Evolutionary conservation across 2,329 filamentous ascomycete species (phyloP), one percentile per base, ranked within the genome.

Genomic region (Paracoccidioides brasiliensis): DNA sequence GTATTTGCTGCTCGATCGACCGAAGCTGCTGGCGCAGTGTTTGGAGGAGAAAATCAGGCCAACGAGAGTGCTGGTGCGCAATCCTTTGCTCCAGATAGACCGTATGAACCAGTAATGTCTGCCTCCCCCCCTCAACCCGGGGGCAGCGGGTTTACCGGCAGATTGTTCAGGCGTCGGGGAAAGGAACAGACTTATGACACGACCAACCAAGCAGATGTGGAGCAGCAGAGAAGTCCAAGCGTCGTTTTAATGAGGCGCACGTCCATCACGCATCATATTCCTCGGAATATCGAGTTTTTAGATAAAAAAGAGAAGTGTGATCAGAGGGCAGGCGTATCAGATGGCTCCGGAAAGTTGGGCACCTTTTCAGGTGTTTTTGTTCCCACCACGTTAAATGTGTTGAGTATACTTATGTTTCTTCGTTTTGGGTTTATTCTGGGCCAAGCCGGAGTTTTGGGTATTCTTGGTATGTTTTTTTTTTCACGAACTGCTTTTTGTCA

Each of bases 351-450:
- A 62, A 93, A 93, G 72, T 76, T 94, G 56, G 86, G 86, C 41
- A 84, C 82, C 7, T 82, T 89, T 61, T 87, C 83, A 3, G 86
- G 86, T 6, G 86, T 94, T 50, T 95, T 90, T 68, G 86, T 95
- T 14, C 89, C 89, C 1, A 89, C 89, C n/a, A 90, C 85, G 58
- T 76, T 94, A 61, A 95, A 93, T 69, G 89, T 95, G 44, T 74
- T 94, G 61, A 91, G 87, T 63, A 94, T 95, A 70, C 79, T 95
- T 59, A 94, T 95, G 88, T 95, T 95, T 72, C 76, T 95, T 63
- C 82, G 89, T 28, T 95, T 95, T 68, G 88, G 89, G 28, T 83
- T 89, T 63, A 87, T 95, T 56, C 76, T 94, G 28, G 89, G 88
- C 7, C 85, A 91, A 66, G 80, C 85, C 59, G 89, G 89, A 28